A percentile compares a stretch with the other conserved stretches of the same genome.
Conservation (phyloP, 2,329 filamentous ascomycete genomes). For the Lachnellula hyalina region DNA sequence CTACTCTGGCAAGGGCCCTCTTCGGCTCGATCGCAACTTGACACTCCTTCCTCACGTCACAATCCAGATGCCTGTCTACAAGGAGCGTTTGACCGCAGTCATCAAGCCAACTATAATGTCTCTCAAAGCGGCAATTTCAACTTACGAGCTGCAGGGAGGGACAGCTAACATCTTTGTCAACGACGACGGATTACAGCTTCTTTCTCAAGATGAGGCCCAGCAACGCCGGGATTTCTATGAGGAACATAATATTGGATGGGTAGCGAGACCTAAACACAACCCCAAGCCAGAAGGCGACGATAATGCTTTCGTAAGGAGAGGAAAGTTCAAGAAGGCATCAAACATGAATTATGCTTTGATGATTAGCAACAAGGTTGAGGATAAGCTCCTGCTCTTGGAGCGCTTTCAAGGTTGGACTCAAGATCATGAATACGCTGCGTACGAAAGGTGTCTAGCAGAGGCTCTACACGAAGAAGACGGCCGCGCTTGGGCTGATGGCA, state of each 20-base stretch:
- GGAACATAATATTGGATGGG: constrained; percentile 54
- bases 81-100: constrained; percentile 43
- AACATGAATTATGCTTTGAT: constrained; percentile 64
- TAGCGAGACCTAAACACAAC: constrained; percentile 47
- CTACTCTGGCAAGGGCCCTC: constrained; percentile 32
- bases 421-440: constrained; percentile 39
- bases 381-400: constrained; percentile 39
- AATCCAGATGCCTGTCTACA: constrained; percentile 47
- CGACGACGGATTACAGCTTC: constrained; percentile 62
- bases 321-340: constrained; percentile 56
- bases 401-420: constrained; percentile 10
- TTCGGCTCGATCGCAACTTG: constrained; percentile 33
- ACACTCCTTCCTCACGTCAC: constrained; percentile 43
- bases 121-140: constrained; percentile 51
- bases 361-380: constrained; percentile 22
- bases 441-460: constrained; percentile 43
- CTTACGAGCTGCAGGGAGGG: constrained; percentile 58
- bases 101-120: constrained; percentile 52
- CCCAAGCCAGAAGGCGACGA: constrained; percentile 45
- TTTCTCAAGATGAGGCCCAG: constrained; percentile 44
- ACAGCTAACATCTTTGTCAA: constrained; percentile 64
- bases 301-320: constrained; percentile 46
- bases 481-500: constrained; percentile 53
- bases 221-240: constrained; percentile 50
- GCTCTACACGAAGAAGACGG: constrained; percentile 41